phyloP scores from a whole-genome alignment of 805 yeast species.

The Saccharomycopsis microspora region DNA sequence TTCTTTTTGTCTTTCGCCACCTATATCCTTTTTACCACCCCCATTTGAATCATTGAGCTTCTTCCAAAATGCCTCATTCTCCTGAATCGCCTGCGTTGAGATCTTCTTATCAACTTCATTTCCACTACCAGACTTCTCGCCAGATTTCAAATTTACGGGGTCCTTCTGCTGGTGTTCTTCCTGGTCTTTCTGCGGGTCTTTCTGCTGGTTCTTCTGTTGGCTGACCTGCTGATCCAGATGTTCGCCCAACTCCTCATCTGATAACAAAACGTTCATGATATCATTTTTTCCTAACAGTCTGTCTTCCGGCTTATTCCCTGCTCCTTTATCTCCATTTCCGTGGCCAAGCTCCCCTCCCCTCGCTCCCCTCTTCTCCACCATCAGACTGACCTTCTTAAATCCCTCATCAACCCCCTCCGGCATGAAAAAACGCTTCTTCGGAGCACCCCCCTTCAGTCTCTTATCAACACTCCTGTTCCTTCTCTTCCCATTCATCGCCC shows the following conservation, averaged over 20 bases:
- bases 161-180: background rate
- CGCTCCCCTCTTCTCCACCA: constrained; percentile 27
- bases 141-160: background rate
- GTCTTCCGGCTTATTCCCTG: background rate
- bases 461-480: constrained; percentile 15
- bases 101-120: background rate
- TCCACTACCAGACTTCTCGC: background rate
- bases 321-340: background rate
- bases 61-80: no score
- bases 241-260: background rate
- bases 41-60: no score
- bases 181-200: background rate
- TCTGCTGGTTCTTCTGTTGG: background rate
- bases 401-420: constrained; percentile 65
- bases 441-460: constrained; percentile 4
- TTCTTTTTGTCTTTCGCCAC: no score
- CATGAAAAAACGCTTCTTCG: constrained; percentile 47
- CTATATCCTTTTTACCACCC: no score
- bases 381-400: constrained; percentile 38
- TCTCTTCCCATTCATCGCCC: constrained; percentile 39
- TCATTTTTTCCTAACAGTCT: background rate
- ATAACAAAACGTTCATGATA: background rate
- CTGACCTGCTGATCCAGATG: background rate
- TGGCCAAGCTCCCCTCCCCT: background rate
- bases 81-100: no score